Percentiles rank a stretch among this genome's conserved stretches.
Conservation (phyloP, 345 rosid species). For the Citrus reticulata region DNA sequence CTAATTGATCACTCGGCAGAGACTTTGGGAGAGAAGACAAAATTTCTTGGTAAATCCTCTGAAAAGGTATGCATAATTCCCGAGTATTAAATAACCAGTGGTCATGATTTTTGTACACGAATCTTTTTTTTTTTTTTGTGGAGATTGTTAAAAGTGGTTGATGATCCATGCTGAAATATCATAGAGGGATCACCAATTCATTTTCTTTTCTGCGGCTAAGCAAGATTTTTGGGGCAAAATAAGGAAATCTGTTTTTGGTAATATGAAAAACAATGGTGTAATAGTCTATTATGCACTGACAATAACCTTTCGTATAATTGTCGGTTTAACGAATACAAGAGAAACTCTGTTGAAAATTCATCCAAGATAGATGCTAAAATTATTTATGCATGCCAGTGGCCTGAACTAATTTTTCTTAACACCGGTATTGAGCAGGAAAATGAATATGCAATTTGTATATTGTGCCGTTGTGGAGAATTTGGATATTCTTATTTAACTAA, state of each 20-base stretch:
- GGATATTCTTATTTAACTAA: neutral
- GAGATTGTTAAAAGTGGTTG: too few relatives aligned
- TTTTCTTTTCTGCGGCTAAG: neutral
- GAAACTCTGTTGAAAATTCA: neutral
- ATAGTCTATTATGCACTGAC: neutral
- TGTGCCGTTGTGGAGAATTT: neutral
- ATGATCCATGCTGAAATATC: too few relatives aligned
- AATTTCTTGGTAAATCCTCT: constrained; percentile 15
- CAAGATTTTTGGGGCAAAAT: neutral
- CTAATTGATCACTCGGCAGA: constrained; percentile 32
- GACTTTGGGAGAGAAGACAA: constrained; percentile 13
- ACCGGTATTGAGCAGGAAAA: neutral
- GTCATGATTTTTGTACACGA: neutral
- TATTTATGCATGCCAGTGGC: neutral
- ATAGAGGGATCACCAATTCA: neutral
- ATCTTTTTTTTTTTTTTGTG: neutral
- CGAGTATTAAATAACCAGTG: neutral
- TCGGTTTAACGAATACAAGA: neutral
- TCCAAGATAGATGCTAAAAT: neutral
- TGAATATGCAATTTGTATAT: neutral
- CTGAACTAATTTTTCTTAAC: neutral
- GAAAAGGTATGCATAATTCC: constrained; percentile 34
- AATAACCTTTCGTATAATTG: neutral
- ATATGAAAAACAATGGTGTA: neutral
- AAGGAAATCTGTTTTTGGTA: neutral